Percentiles rank a stretch among this genome's conserved stretches.
These are phyloP conservation scores for Moricandia moricandioides DNA, from an alignment of 345 rosid species.

Conservation along the genomic window DNA sequence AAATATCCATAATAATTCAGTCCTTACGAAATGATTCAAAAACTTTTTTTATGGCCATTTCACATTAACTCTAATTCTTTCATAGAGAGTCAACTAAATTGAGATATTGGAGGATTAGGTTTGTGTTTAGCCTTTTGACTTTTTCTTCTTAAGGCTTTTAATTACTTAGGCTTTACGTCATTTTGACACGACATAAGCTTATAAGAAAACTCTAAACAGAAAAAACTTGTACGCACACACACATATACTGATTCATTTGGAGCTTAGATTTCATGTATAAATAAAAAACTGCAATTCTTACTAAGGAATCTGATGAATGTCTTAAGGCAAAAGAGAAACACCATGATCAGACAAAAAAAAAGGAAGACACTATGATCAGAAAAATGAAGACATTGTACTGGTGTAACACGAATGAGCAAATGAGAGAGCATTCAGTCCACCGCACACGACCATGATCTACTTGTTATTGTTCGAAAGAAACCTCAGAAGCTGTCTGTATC, in stretches of 20 bases:
- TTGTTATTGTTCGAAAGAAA: slow-evolving; percentile 40
- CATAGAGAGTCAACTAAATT: slow-evolving; percentile 24
- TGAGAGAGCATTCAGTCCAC: background rate
- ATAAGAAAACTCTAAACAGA: background rate
- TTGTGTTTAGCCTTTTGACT: slow-evolving; percentile 31
- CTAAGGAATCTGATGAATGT: slow-evolving; percentile 5
- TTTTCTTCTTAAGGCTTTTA: slow-evolving; percentile 11
- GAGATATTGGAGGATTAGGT: slow-evolving; percentile 40
- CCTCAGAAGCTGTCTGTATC: slow-evolving; percentile 56
- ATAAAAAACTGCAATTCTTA: background rate
- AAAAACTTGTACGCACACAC: background rate
- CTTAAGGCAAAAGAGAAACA: background rate
- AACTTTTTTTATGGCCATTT: background rate
- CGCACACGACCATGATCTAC: slow-evolving; percentile 39
- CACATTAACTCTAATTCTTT: slow-evolving; percentile 7
- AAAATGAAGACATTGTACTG: too few species aligned
- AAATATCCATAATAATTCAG: background rate
- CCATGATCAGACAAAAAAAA: too few species aligned
- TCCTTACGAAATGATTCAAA: background rate
- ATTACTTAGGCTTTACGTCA: slow-evolving; percentile 29
- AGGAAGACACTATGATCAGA: slow-evolving; percentile 14
- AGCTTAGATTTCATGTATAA: background rate
- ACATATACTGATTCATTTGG: background rate
- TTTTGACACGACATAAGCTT: slow-evolving; percentile 8
- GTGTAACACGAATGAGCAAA: background rate